Conservation (phyloP, 1,139 yeast species). For the Kurtzmaniella natalensis region DNA sequence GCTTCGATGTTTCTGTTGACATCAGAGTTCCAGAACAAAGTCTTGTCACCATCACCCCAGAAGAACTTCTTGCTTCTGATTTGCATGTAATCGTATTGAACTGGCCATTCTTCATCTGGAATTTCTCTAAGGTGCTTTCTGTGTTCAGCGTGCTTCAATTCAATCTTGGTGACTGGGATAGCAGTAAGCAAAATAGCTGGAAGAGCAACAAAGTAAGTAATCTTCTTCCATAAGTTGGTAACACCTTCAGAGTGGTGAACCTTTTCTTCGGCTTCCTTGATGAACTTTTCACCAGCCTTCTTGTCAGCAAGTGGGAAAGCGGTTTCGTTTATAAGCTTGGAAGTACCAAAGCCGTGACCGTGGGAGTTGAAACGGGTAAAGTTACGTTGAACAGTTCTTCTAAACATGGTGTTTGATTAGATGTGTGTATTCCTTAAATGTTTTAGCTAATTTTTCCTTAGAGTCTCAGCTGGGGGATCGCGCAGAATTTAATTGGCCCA, state of each 20-base stretch:
- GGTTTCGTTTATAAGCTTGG: conserved; percentile 38
- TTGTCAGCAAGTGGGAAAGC: conserved; percentile 36
- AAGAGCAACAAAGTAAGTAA: conserved; percentile 72
- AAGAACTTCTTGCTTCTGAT: conserved; percentile 80
- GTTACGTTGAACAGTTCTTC: conserved; percentile 33
- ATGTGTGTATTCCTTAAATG: too few relatives aligned
- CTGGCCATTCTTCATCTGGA: conserved; percentile 88
- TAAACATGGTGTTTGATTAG: conserved; percentile 38
- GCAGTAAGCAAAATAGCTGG: conserved; percentile 79
- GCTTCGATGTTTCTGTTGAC: conserved; percentile 76
- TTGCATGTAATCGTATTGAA: conserved; percentile 86
- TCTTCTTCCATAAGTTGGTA: conserved; percentile 78
- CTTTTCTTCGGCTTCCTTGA: conserved; percentile 49
- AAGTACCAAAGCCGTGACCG: conserved; percentile 35
- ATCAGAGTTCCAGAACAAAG: conserved; percentile 92
- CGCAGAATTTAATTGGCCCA: conserved; percentile 6
- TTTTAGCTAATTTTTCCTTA: conserved; percentile 2
- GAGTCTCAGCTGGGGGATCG: conserved; percentile 5
- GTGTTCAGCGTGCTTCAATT: conserved; percentile 85
- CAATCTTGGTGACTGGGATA: conserved; percentile 75
- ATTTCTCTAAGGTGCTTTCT: conserved; percentile 75
- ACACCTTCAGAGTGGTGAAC: conserved; percentile 76
- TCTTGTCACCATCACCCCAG: conserved; percentile 99
- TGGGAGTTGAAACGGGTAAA: conserved; percentile 42
- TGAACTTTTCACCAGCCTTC: conserved; percentile 42